Evolutionary conservation across 1,139 yeast genomes (phyloP), one percentile per base, ranked within the genome.

Genomic region (Zygoascus sp.): DNA sequence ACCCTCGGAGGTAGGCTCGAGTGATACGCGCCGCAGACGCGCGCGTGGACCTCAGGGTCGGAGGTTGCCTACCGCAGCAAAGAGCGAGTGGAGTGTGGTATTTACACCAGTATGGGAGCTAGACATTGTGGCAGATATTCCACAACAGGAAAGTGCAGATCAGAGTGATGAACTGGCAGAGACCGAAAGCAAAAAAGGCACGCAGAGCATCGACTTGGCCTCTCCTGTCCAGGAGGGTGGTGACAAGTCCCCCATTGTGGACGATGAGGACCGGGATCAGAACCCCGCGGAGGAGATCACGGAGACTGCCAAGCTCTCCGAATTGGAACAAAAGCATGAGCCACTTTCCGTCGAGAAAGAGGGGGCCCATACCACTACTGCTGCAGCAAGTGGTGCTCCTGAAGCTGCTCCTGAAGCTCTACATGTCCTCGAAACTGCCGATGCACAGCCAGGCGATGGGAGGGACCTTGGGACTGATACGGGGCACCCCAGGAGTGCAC

Each of bases 21-120:
- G 57, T 2, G 75, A 73, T 52, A 61, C 65, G 1, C 69, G 78
- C 55, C 68, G 70, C 50, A 66, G 74, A 23, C 75, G 95, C 55
- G 81, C 82, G 0, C 79, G 70, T 55, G 96, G 95, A 0, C 96
- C 96, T 21, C 74, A 76, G 52, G 90, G 92, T 0, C 79, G 94
- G 51, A 79, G 82, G 55, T 69, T 87, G 44, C 96, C 96, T 1
- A 76, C 76, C 69, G 57, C 56, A 32, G 67, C 66, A 20, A 62
- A 64, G 52, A 54, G 58, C 16, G 52, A 53, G 19, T 57, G 54
- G 51, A 41, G 53, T 2, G 54, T 59, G 3, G 52, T 53, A 1
- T 49, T 55, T 8, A 50, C 53, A 1, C 54, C 53, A 11, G 50
- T 63, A 9, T 65, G 68, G 68, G 45, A 41, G 23, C 17, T 30